Evolutionary conservation across 805 yeast species (phyloP), one percentile per base, ranked within the genome.

Genomic region (Pichia cephalocereana): DNA sequence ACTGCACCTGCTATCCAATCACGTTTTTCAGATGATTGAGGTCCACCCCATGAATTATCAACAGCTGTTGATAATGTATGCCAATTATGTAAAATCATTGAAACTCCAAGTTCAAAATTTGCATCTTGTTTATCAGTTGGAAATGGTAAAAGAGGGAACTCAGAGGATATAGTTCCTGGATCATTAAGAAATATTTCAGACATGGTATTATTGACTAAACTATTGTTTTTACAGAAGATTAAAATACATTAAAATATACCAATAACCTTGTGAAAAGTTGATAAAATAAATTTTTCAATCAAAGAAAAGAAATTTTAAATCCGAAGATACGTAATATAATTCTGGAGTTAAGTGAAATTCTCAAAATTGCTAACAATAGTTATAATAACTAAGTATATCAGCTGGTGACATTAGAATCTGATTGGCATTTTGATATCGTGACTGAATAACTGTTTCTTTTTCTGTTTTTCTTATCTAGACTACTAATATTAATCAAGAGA

Each of bases 31-130:
- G 75, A 79, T 14, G 95, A 83, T 36, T 86, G 85, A 14, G 96
- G 81, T 1, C 99, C 99, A 51, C 99, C 99, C 98, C 99, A 93
- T 31, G 74, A 71, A 63, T 86, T 88, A 7, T 80, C 95, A 10
- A 93, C 98, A 0, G 99, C 99, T 1, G 86, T 83, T 43, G 77
- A 74, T 45, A 93, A 70, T 26, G 85, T 89, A 51, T 89, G 93
- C 99, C 99, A 93, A 50, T 76, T 74, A 64, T 90, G 80, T n/a
- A 93, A 67, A 36, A 86, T 81, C 95, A 90, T 85, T 31, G 96
- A 83, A 1, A 87, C 90, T 11, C 97, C 99, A 14, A 93, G 74
- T 66, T 91, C 98, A 60, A 93, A 89, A 54, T 85, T 80, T 17
- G 86, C 88, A 65, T 86, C 95, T 55, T 80, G 86, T 56, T 76